Evolutionary conservation across 2,329 filamentous ascomycete genomes (phyloP).

Genomic region (Colletotrichum godetiae): DNA sequence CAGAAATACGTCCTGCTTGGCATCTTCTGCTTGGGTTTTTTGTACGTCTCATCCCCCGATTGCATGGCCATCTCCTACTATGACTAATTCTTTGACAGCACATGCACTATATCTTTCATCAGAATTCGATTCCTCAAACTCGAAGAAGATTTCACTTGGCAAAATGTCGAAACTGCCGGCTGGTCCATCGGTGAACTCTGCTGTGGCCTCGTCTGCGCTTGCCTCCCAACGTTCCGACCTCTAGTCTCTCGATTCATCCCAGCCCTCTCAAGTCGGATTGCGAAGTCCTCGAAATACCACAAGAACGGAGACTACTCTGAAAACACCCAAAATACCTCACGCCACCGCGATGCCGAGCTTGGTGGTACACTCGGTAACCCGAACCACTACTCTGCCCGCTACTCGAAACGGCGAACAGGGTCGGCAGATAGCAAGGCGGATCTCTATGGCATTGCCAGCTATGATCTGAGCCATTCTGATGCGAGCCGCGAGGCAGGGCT

Average conservation of each 20-base stretch:
- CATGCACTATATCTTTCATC: slow-evolving; percentile 40
- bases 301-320: background rate
- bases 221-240: slow-evolving; percentile 41
- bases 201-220: slow-evolving; percentile 39
- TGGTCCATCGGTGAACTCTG: slow-evolving; percentile 41
- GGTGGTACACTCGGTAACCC: background rate
- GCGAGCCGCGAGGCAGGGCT: background rate
- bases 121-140: slow-evolving; percentile 39
- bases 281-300: slow-evolving; percentile 9
- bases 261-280: background rate
- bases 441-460: slow-evolving; percentile 17
- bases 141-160: slow-evolving; percentile 38
- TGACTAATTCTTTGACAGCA: slow-evolving; percentile 21
- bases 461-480: background rate
- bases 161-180: slow-evolving; percentile 39
- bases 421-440: slow-evolving; percentile 21
- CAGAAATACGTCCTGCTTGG: slow-evolving; percentile 39
- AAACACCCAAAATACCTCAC: background rate
- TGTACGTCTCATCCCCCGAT: slow-evolving; percentile 20
- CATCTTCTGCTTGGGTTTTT: slow-evolving; percentile 40
- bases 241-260: slow-evolving; percentile 32
- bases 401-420: background rate
- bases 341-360: slow-evolving; percentile 20
- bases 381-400: background rate
- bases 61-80: background rate